A percentile compares a stretch with the other conserved stretches of the same genome.
These are phyloP conservation scores for Suhomyces pyralidae DNA, from an alignment of 805 yeast genomes.

Conservation along the genomic window DNA sequence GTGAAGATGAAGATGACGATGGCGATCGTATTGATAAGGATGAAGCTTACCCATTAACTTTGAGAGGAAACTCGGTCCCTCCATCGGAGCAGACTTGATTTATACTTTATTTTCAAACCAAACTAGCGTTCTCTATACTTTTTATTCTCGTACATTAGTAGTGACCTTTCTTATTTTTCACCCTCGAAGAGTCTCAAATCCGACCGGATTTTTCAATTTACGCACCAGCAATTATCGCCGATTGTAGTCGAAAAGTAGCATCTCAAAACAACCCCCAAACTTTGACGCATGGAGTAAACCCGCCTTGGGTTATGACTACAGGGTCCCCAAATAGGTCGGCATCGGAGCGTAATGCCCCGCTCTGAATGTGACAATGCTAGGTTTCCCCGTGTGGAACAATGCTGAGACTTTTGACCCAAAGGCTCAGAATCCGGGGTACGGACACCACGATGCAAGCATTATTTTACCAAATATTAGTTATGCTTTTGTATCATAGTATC, in stretches of 20 bases:
- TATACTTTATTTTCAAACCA: not conserved
- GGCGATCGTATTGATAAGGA: slow-evolving; percentile 38
- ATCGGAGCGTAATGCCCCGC: not conserved
- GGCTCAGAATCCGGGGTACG: not conserved
- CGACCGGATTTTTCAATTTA: not conserved
- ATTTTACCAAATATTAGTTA: not conserved
- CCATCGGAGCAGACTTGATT: slow-evolving; percentile 22
- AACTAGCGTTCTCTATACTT: not conserved
- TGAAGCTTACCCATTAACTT: slow-evolving; percentile 43
- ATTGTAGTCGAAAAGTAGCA: not conserved
- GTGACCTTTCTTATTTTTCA: not conserved
- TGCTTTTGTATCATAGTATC: not conserved
- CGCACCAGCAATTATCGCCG: not conserved
- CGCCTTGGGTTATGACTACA: not conserved
- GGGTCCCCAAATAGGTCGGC: not conserved
- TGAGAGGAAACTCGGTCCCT: slow-evolving; percentile 48
- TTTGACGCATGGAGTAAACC: not conserved
- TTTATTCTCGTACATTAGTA: not conserved
- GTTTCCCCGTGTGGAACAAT: no score
- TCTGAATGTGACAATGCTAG: not conserved
- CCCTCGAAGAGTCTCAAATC: not conserved
- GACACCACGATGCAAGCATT: not conserved
- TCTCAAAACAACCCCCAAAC: not conserved
- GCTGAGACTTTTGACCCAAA: not conserved
- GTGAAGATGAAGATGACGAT: slow-evolving; percentile 42